These are phyloP conservation scores for Tetracentron sinense DNA, from an alignment of 164 flowering plant genomes.

Conservation along the genomic window DNA sequence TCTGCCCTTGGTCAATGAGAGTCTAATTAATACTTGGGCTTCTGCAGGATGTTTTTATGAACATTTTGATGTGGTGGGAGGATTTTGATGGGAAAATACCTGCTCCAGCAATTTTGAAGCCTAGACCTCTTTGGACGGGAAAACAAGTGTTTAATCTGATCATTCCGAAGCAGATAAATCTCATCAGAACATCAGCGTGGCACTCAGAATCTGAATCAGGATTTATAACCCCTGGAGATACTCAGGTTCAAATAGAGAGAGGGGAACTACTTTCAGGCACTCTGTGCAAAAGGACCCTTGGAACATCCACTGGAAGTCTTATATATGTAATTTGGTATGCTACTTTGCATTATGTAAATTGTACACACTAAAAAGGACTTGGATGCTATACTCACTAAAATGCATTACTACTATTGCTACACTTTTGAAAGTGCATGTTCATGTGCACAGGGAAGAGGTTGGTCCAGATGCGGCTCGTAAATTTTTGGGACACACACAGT, in stretches of 20 bases:
- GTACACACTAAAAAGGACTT: too few relatives aligned
- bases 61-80: slow-evolving; percentile 99
- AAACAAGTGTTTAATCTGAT: slow-evolving; percentile 97
- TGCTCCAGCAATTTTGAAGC: slow-evolving; percentile 90
- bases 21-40: not conserved
- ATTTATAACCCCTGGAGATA: slow-evolving; percentile 87
- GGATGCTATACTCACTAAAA: not conserved
- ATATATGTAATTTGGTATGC: slow-evolving; percentile 95
- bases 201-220: slow-evolving; percentile 81
- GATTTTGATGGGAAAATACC: slow-evolving; percentile 99
- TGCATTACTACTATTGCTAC: not conserved
- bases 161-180: slow-evolving; percentile 96
- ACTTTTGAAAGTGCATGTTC: not conserved
- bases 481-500: slow-evolving; percentile 96
- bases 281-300: slow-evolving; percentile 92
- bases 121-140: slow-evolving; percentile 97
- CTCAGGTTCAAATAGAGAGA: slow-evolving; percentile 79
- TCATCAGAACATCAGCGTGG: slow-evolving; percentile 82
- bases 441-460: slow-evolving; percentile 87
- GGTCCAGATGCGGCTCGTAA: slow-evolving; percentile 99
- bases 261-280: slow-evolving; percentile 95
- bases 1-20: not conserved
- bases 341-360: too few relatives aligned
- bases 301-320: slow-evolving; percentile 95
- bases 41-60: slow-evolving; percentile 95